These are phyloP conservation scores for Aureobasidium sp. DNA, from an alignment of 2,329 filamentous ascomycete species.

Conservation along the genomic window DNA sequence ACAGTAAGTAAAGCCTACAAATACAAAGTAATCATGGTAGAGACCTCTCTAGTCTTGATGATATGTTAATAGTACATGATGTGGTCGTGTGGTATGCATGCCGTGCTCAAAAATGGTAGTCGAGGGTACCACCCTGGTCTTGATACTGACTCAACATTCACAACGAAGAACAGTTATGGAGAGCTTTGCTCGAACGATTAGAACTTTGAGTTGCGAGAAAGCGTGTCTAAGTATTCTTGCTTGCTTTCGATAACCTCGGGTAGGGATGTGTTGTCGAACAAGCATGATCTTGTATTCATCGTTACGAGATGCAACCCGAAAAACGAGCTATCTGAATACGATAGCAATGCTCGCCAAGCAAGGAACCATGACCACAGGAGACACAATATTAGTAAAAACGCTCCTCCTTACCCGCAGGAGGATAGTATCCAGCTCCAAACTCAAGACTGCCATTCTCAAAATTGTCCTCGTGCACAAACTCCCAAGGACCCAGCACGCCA, in stretches of 20 bases:
- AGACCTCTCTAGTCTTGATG: no score
- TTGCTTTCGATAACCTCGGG: background rate
- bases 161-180: background rate
- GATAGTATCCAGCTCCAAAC: slow-evolving; percentile 43
- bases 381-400: slow-evolving; percentile 25
- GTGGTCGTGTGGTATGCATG: no score
- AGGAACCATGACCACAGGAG: background rate
- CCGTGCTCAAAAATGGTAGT: background rate
- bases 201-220: no score
- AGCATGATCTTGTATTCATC: background rate
- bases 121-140: background rate
- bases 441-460: slow-evolving; percentile 40
- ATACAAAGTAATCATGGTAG: no score
- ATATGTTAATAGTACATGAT: background rate
- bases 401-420: slow-evolving; percentile 31
- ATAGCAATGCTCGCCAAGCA: no score
- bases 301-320: background rate
- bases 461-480: slow-evolving; percentile 29
- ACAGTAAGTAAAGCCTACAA: no score
- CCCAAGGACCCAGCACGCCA: slow-evolving; percentile 31
- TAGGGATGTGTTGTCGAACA: background rate
- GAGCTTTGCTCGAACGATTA: no score
- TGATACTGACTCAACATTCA: background rate
- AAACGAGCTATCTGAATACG: background rate
- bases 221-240: background rate